Evolutionary conservation across 1,139 yeast genomes (phyloP), one percentile per base, ranked within the genome.

Genomic region (Yamadazyma membranifaciens): DNA sequence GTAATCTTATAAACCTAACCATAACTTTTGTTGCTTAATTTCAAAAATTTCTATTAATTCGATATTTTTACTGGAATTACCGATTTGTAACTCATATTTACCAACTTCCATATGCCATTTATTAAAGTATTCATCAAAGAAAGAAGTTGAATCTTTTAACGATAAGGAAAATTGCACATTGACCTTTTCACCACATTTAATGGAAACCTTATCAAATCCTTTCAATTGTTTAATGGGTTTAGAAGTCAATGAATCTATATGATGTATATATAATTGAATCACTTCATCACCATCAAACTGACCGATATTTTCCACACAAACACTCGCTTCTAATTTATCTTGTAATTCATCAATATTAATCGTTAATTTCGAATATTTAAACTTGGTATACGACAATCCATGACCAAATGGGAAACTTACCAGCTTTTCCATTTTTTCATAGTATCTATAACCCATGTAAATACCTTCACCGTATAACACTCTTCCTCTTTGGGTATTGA

Each of bases 341-440:
- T 39, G 34, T 6, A 31, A 33, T 37, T 51, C 55, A 38, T 49
- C 48, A 13, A 44, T 40, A 2, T 22, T 16, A 12, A 61, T 54
- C 12, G 39, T 40, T 24, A 56, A 44, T 25, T 49, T 40, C 10
- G 48, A 39, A 32, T 54, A 46, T 13, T 54, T 61, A 50, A 77
- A 81, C 1, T 62, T 47, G 7, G 84, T 71, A 57, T 80, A 81
- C 2, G 84, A 78, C 41, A 81, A 66, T 12, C 86, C 86, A 52
- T 60, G 67, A 12, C 86, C 86, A 58, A 81, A 81, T 37, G 84
- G 80, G 64, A 73, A 80, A 32, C 74, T 66, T 14, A 75, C 79
- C 22, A 63, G 59, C 40, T 56, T 65, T 45, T 69, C 67, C 27
- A 67, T 45, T 54, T 71, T 73, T 54, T 80, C 85, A 54, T 78